phyloP scores from a whole-genome alignment of 139 green algal genomes.

The Chlorokybus atmophyticus region DNA sequence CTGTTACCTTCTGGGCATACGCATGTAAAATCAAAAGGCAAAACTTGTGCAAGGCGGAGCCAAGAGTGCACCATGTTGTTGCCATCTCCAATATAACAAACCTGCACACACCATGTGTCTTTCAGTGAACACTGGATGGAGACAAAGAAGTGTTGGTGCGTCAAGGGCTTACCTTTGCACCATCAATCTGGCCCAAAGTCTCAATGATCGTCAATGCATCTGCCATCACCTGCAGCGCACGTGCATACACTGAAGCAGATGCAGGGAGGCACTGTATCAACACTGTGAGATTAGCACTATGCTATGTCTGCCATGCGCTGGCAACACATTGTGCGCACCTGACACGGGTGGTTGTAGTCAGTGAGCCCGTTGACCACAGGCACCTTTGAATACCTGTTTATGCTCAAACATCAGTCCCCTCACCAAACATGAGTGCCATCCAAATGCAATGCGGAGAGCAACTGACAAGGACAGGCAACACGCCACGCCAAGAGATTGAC shows the following conservation, averaged over 20 bases:
- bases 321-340: conserved; percentile 28
- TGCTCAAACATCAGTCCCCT: too few relatives aligned
- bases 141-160: too few relatives aligned
- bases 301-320: too few relatives aligned
- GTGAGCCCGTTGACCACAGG: conserved; percentile 96
- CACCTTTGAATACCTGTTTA: conserved; percentile 45
- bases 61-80: conserved; percentile 99
- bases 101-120: conserved; percentile 6
- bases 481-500: too few relatives aligned
- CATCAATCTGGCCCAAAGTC: conserved; percentile 59
- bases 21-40: conserved; percentile 86
- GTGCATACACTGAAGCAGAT: too few relatives aligned
- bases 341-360: conserved; percentile 98
- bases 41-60: conserved; percentile 68
- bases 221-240: conserved; percentile 74
- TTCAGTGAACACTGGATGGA: too few relatives aligned
- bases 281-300: too few relatives aligned
- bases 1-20: conserved; percentile 81
- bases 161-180: conserved; percentile 56
- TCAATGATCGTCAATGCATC: conserved; percentile 87
- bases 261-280: too few relatives aligned
- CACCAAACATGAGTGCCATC: too few relatives aligned
- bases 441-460: too few relatives aligned
- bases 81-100: conserved; percentile 91
- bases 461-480: too few relatives aligned